Evolutionary conservation across 768 basidiomycete genomes (phyloP).

Genomic region (Postia placenta): DNA sequence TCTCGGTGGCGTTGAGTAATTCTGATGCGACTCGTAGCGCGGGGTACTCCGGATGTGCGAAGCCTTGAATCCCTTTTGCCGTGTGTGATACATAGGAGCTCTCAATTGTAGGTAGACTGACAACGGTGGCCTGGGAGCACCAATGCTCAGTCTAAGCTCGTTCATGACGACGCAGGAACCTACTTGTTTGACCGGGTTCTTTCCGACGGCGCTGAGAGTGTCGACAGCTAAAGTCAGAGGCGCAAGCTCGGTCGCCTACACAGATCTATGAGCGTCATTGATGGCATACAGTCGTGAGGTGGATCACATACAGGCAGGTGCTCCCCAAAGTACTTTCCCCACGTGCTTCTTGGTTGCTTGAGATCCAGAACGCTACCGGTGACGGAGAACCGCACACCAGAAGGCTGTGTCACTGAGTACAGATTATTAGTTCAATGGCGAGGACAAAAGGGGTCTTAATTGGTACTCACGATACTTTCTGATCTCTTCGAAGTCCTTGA

Average conservation of each 20-base stretch:
- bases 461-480: slow-evolving; percentile 55
- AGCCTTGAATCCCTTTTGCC: slow-evolving; percentile 74
- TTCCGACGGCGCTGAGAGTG: slow-evolving; percentile 72
- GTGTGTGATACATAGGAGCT: slow-evolving; percentile 81
- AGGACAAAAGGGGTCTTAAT: not conserved
- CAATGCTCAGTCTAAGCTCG: not conserved
- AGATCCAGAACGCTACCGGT: slow-evolving; percentile 79
- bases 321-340: slow-evolving; percentile 63
- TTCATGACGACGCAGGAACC: no score
- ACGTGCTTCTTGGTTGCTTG: slow-evolving; percentile 63
- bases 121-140: slow-evolving; percentile 71
- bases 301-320: slow-evolving; percentile 49
- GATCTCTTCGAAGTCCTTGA: slow-evolving; percentile 71
- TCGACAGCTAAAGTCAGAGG: slow-evolving; percentile 63
- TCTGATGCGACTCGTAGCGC: slow-evolving; percentile 81
- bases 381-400: slow-evolving; percentile 82
- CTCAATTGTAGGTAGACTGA: slow-evolving; percentile 91
- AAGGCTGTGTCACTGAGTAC: slow-evolving; percentile 71
- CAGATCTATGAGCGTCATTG: not conserved
- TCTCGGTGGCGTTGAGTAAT: slow-evolving; percentile 89
- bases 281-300: not conserved
- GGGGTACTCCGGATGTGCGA: slow-evolving; percentile 76
- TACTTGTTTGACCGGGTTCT: slow-evolving; percentile 67
- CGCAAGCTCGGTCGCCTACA: slow-evolving; percentile 46
- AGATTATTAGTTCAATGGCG: not conserved